Conservation (phyloP, 1,284 basidiomycete genomes). For the Irpex sp. region DNA sequence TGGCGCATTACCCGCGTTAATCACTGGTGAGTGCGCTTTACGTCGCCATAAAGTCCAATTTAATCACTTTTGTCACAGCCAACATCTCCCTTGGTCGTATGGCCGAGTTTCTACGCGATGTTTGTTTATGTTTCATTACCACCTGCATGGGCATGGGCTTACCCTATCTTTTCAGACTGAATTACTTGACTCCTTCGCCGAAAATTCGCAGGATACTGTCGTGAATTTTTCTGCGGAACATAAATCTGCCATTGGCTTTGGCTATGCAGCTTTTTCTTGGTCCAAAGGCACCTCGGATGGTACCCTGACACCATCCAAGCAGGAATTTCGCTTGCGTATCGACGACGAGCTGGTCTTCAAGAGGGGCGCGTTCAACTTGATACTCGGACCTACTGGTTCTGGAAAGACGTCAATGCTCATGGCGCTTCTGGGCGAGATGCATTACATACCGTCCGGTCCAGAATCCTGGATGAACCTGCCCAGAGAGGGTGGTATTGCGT, state of each 20-base stretch:
- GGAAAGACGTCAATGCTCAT: slow-evolving; percentile 51
- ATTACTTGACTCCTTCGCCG: slow-evolving; percentile 41
- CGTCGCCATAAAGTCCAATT: neutral
- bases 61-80: slow-evolving; percentile 16
- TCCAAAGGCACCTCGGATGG: slow-evolving; percentile 24
- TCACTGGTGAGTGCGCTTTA: slow-evolving; percentile 24
- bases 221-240: slow-evolving; percentile 18
- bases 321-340: slow-evolving; percentile 43
- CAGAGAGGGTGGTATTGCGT: slow-evolving; percentile 58
- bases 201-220: slow-evolving; percentile 17
- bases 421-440: slow-evolving; percentile 58
- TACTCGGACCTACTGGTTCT: slow-evolving; percentile 56
- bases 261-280: slow-evolving; percentile 37
- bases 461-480: slow-evolving; percentile 65
- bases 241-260: slow-evolving; percentile 32
- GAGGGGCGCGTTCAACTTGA: slow-evolving; percentile 51
- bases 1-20: slow-evolving; percentile 26
- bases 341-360: slow-evolving; percentile 53
- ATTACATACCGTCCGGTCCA: slow-evolving; percentile 47
- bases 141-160: neutral
- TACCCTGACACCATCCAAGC: slow-evolving; percentile 27
- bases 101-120: slow-evolving; percentile 39
- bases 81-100: slow-evolving; percentile 48
- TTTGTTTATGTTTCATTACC: slow-evolving; percentile 14
- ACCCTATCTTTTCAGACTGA: slow-evolving; percentile 31